A percentile compares a stretch with the other conserved stretches of the same genome.
These are phyloP conservation scores for Hypholoma sublateritium DNA, from an alignment of 768 basidiomycete species.

Conservation along the genomic window DNA sequence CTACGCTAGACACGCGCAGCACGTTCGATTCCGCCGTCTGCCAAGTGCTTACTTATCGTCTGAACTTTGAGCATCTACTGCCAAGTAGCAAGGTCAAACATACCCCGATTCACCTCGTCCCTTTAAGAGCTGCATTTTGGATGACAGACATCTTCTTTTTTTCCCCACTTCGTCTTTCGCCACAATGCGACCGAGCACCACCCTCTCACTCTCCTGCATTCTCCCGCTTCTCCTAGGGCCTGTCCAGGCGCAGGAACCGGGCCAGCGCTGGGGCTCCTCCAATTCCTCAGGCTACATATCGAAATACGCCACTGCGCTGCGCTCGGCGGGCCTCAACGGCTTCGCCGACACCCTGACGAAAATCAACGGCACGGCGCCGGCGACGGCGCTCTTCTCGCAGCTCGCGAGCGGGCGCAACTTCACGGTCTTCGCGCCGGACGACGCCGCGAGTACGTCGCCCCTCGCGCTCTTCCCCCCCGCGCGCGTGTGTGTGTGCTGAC, in stretches of 20 bases:
- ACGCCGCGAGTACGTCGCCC: conserved; percentile 57
- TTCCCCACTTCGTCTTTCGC: not conserved
- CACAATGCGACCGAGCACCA: not conserved
- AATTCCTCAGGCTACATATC: not conserved
- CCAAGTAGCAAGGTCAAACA: conserved; percentile 6
- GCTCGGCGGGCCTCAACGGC: conserved; percentile 36
- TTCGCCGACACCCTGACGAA: conserved; percentile 37
- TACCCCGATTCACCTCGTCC: not conserved
- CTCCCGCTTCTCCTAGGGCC: not conserved
- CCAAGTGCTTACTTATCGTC: not conserved
- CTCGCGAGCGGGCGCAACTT: conserved; percentile 40
- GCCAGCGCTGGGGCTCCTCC: not conserved
- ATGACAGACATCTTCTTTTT: too few relatives aligned
- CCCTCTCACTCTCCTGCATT: not conserved
- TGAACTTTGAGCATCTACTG: not conserved
- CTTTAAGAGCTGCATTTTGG: not conserved
- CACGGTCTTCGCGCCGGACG: conserved; percentile 58
- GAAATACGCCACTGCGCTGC: conserved; percentile 36
- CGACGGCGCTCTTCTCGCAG: conserved; percentile 41
- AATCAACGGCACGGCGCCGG: conserved; percentile 44
- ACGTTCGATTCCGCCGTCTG: too few relatives aligned
- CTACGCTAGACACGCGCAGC: too few relatives aligned
- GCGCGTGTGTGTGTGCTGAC: conserved; percentile 13
- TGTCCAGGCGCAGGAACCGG: not conserved
- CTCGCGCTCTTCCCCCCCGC: conserved; percentile 7